Conservation (phyloP, 2,329 filamentous ascomycete species). For the Cyclaneusma minus region DNA sequence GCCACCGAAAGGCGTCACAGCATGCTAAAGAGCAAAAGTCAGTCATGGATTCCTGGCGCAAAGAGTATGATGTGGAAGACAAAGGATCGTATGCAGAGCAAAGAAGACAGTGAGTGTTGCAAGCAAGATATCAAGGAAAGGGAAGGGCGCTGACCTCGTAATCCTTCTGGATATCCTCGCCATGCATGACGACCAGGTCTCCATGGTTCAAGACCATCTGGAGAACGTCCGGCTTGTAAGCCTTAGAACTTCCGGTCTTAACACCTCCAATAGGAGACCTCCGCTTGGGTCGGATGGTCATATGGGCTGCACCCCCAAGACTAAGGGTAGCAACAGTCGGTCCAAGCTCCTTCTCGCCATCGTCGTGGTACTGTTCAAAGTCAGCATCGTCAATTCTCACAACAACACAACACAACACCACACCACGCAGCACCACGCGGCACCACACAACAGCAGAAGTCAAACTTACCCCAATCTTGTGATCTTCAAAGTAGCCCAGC, state of each 20-base stretch:
- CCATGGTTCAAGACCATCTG: constrained; percentile 38
- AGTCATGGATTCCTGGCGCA: neutral
- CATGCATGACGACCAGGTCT: constrained; percentile 50
- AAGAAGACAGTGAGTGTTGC: neutral
- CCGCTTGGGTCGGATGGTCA: constrained; percentile 41
- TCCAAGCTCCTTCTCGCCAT: constrained; percentile 46
- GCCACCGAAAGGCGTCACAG: constrained; percentile 31
- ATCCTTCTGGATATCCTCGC: constrained; percentile 37
- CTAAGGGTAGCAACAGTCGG: constrained; percentile 47
- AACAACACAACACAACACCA: no score
- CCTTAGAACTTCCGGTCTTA: constrained; percentile 16
- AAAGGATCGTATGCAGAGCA: neutral
- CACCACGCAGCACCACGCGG: no score
- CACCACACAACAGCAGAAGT: neutral
- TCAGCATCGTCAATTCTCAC: constrained; percentile 4
- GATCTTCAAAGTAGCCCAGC: constrained; percentile 44
- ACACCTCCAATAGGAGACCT: constrained; percentile 14
- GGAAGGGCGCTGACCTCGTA: constrained; percentile 30
- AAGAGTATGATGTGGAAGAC: neutral
- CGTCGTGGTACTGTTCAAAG: constrained; percentile 41
- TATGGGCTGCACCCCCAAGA: constrained; percentile 39
- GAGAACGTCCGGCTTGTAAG: constrained; percentile 18
- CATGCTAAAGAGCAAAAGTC: constrained; percentile 23
- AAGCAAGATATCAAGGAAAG: neutral
- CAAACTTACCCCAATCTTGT: constrained; percentile 35